Evolutionary conservation across 805 yeast genomes (phyloP), one percentile per base, ranked within the genome.

Genomic region (Wickerhamiella domercqiae): DNA sequence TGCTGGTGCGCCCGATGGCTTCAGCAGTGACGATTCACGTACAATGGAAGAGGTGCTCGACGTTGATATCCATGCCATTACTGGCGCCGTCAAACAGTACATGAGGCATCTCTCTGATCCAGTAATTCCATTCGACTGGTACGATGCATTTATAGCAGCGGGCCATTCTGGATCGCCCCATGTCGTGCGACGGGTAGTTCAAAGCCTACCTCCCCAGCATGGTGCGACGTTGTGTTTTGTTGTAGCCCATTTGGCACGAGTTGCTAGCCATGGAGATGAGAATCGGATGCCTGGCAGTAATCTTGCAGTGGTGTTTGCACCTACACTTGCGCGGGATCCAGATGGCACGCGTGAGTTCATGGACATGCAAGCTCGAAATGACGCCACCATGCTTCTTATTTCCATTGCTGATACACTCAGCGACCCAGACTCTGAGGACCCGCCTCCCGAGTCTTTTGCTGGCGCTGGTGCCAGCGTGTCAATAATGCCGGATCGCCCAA

Each of bases 271-370:
- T 52, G 64, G 71, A 32, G 56, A 56, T 9, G 52, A 58, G 32
- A 90, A 86, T 54, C 67, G 86, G 55, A 90, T 90, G 98, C 80
- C 70, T 30, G 63, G 70, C 48, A 75, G 75, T 56, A 84, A 90
- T 50, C 59, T 90, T 37, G 76, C 94, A 0, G 82, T 90, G 32
- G 95, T 87, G 5, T 90, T 90, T 64, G 94, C 95, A 1, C 97
- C 98, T 3, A 83, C 95, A 5, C 60, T 90, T 32, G 77, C 84
- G 0, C 67, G 94, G 34, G 94, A 83, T 49, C 61, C 67, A 41
- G 67, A 73, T 29, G 86, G 93, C 5, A 83, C 78, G 46, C 69
- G 76, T 38, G 98, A 90, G 55, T 71, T 90, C 55, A 51, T 65
- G 38, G 97, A 90, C 55, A 82, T 83, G 79, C 78, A 78, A 19